phyloP scores from a whole-genome alignment of 306 rosid genomes.

The Abrus precatorius region DNA sequence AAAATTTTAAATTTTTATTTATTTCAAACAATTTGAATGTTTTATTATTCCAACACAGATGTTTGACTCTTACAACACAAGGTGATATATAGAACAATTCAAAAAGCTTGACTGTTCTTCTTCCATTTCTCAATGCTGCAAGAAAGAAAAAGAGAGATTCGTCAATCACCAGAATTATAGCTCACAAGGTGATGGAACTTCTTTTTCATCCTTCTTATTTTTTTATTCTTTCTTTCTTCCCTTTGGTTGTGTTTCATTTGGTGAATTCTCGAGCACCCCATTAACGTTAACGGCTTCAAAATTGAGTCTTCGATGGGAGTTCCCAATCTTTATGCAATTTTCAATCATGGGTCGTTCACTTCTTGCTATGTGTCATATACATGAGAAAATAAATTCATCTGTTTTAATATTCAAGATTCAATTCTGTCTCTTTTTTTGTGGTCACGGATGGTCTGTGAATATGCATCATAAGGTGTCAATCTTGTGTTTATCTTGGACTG shows the following conservation, averaged over 20 bases:
- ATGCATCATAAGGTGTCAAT: not conserved
- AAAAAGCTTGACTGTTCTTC: conserved; percentile 4
- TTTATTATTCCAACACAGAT: not conserved
- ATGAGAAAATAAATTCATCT: not conserved
- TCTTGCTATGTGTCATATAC: not conserved
- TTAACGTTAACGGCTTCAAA: not conserved
- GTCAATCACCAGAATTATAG: not conserved
- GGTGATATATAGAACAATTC: not conserved
- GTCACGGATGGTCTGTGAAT: not conserved
- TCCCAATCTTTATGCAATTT: conserved; percentile 9
- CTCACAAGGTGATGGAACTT: conserved; percentile 15
- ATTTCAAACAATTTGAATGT: too few species aligned
- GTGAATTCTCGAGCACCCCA: conserved; percentile 3
- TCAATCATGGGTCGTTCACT: conserved; percentile 13
- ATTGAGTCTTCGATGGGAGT: conserved; percentile 1
- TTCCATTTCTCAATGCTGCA: not conserved
- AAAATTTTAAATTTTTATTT: too few species aligned
- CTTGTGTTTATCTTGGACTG: too few species aligned
- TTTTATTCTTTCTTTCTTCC: not conserved
- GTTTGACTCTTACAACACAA: not conserved
- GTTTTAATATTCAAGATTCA: conserved; percentile 13
- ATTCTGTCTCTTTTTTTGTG: not conserved
- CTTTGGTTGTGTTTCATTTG: not conserved
- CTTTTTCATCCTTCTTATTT: not conserved
- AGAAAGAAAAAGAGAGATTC: not conserved